These are phyloP conservation scores for Paxillus involutus DNA, from an alignment of 768 basidiomycete species.

Conservation along the genomic window DNA sequence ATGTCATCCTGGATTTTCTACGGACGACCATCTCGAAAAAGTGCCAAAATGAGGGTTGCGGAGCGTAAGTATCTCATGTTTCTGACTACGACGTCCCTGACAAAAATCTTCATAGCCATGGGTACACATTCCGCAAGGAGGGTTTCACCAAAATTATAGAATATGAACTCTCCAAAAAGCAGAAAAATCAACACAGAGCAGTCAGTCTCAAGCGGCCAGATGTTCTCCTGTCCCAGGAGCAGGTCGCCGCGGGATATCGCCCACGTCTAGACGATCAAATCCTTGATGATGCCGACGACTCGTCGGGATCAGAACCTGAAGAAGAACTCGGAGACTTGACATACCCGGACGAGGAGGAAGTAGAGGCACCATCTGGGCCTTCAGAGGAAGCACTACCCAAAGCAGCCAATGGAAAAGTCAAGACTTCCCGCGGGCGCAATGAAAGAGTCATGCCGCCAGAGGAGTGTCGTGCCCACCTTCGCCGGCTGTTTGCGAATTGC, in stretches of 20 bases:
- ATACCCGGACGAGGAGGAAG: constrained; percentile 52
- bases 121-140: constrained; percentile 91
- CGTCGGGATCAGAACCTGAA: constrained; percentile 49
- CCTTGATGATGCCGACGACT: constrained; percentile 47
- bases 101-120: constrained; percentile 44
- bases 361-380: constrained; percentile 32
- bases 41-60: constrained; percentile 77
- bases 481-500: constrained; percentile 85
- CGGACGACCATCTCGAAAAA: constrained; percentile 65
- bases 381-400: constrained; percentile 50
- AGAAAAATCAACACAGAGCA: constrained; percentile 60
- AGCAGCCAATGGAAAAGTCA: constrained; percentile 75
- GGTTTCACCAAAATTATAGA: constrained; percentile 93
- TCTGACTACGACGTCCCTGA: constrained; percentile 4
- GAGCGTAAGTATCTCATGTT: constrained; percentile 59
- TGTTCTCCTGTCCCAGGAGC: constrained; percentile 58
- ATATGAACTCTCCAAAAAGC: constrained; percentile 80
- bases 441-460: constrained; percentile 90
- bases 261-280: constrained; percentile 23
- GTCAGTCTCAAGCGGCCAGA: constrained; percentile 67
- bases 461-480: constrained; percentile 93
- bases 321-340: constrained; percentile 39
- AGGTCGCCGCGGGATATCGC: constrained; percentile 23
- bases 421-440: constrained; percentile 75
- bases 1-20: constrained; percentile 78